Base-by-base conservation (phyloP, 1,284 basidiomycete genomes). In the Leccinum glutinopallens region DNA sequence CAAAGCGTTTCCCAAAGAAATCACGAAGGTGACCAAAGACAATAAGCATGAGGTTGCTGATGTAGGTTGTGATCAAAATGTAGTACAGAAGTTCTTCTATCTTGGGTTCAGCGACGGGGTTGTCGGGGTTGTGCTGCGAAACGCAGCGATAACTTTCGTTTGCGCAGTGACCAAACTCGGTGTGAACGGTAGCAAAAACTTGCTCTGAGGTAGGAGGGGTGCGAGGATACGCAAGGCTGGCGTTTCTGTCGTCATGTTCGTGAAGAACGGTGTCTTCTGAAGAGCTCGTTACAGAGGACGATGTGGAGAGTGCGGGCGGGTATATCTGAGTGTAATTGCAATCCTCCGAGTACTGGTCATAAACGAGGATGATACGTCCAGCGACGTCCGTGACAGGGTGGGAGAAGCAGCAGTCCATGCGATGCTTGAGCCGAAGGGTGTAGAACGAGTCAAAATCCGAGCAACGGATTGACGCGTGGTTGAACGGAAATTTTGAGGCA, bases 1-100 rank as follows among this genome's bases (percentile, higher is more conserved):
- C 82, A 66, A 98, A 83, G 39, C 89, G 84, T 80, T 98, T 98
- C 51, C 97, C 97, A 68, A 98, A 80, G 76, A 97, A 99, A 80
- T 99, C 97, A 62, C 96, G 88, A 62, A 98, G 79, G 77, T 98
- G 97, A 4, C 97, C 97, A 60, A 98, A 80, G 68, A 88, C 82
- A 71, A 98, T 97, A 65, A 97, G 85, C 66, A 96, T 81, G 70
- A 97, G 83, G 79, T 96, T 96, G 79, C 89, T 91, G 75, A 96
- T 84, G 77, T 97, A 98, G 5, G 95, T 97, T n/a, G 92, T 90
- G 66, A 98, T 80, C 32, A 97, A 83, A 69, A 97, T 90, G 75
- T 93, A 93, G 78, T 96, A 96, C 2, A 94, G 93, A 4, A 95
- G 95, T 72, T 93, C 91, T 69, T 89, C 84, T 66, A 91, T 87